Percentiles rank a stretch among this genome's conserved stretches.
Evolutionary conservation across 2,329 filamentous ascomycete species (phyloP).

Genomic region (Fusarium decemcellulare): DNA sequence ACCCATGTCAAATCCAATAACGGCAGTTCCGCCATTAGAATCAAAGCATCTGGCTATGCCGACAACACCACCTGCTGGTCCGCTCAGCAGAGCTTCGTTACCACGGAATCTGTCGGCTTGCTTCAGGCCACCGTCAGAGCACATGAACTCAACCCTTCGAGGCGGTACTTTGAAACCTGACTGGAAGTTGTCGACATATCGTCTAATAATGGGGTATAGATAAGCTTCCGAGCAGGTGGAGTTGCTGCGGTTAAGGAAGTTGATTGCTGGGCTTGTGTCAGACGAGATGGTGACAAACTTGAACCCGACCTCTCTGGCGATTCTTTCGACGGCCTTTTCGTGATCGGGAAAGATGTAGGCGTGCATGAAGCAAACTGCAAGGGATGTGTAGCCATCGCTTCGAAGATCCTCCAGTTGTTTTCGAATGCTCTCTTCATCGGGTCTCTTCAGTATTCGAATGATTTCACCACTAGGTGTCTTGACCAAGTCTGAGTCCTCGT

Average conservation of each 20-base stretch:
- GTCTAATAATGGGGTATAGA: constrained; percentile 77
- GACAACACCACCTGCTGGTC: constrained; percentile 79
- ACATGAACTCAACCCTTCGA: constrained; percentile 78
- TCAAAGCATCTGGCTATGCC: constrained; percentile 80
- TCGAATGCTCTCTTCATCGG: constrained; percentile 64
- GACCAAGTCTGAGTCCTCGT: constrained; percentile 8
- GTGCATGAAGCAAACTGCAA: constrained; percentile 90
- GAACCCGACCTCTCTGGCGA: constrained; percentile 83
- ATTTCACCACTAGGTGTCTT: constrained; percentile 76
- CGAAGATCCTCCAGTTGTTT: constrained; percentile 72
- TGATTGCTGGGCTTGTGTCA: constrained; percentile 80
- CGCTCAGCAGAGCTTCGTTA: constrained; percentile 75
- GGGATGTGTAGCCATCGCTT: constrained; percentile 78
- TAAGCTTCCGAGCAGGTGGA: constrained; percentile 81
- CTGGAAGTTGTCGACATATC: constrained; percentile 77
- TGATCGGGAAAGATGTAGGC: constrained; percentile 89
- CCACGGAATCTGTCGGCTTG: constrained; percentile 73
- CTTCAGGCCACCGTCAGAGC: constrained; percentile 61
- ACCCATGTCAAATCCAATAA: constrained; percentile 61
- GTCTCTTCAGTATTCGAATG: constrained; percentile 71
- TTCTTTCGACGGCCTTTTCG: constrained; percentile 78
- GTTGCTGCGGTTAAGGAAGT: constrained; percentile 76
- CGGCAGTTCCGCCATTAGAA: constrained; percentile 72
- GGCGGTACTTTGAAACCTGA: constrained; percentile 73
- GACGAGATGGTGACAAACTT: constrained; percentile 76